Evolutionary conservation across 306 rosid species (phyloP).

Genomic region (Pueraria montana): DNA sequence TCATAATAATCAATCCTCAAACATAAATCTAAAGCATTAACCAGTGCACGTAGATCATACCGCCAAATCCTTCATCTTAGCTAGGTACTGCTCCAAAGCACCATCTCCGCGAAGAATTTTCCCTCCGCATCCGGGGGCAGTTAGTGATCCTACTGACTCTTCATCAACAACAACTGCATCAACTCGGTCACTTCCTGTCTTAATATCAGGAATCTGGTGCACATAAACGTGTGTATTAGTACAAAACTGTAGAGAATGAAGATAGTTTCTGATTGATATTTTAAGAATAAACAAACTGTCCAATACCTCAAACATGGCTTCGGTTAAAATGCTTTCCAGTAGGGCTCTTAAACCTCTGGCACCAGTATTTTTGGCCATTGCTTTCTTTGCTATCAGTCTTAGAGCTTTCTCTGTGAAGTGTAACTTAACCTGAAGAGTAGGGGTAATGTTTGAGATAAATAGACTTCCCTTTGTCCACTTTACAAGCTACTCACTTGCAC

Average conservation of each 20-base stretch:
- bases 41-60: conserved; percentile 52
- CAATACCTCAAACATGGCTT: conserved; percentile 93
- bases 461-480: conserved; percentile 12
- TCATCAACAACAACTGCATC: conserved; percentile 90
- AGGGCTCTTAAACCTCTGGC: conserved; percentile 95
- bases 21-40: conserved; percentile 9
- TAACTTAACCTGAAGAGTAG: conserved; percentile 77
- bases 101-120: conserved; percentile 80
- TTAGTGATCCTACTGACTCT: conserved; percentile 75
- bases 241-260: neutral
- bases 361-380: conserved; percentile 94
- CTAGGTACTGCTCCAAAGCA: conserved; percentile 75
- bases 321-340: conserved; percentile 85
- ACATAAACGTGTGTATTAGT: conserved; percentile 34
- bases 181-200: conserved; percentile 76
- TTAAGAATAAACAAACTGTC: conserved; percentile 11
- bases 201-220: conserved; percentile 85
- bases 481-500: neutral
- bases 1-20: conserved; percentile 14
- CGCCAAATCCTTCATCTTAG: conserved; percentile 63
- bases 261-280: neutral
- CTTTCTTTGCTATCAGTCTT: conserved; percentile 81
- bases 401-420: conserved; percentile 79
- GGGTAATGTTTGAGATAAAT: conserved; percentile 32
- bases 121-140: conserved; percentile 78